These are phyloP conservation scores for Nicotiana benthamiana DNA, from an alignment of 257 asterid genomes.

Conservation along the genomic window DNA sequence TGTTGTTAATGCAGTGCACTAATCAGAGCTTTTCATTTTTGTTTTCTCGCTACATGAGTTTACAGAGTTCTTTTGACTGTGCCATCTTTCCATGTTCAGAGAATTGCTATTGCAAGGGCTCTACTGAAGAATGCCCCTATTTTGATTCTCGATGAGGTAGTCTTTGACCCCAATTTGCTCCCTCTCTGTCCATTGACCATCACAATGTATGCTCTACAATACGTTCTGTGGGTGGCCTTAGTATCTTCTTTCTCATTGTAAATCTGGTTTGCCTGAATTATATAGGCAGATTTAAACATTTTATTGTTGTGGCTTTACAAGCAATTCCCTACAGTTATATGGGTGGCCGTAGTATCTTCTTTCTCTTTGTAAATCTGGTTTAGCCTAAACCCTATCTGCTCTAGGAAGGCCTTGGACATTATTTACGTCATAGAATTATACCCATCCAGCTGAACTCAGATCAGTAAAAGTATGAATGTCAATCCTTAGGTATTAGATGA, in stretches of 20 bases:
- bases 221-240: neutral
- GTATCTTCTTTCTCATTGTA: neutral
- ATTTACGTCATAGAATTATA: neutral
- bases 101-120: constrained; percentile 97
- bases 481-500: neutral
- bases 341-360: neutral
- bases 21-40: neutral
- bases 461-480: neutral
- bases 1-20: neutral
- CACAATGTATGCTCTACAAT: neutral
- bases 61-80: neutral
- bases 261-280: neutral
- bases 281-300: neutral
- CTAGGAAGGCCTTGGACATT: neutral
- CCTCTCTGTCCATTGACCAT: neutral
- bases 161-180: neutral
- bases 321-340: neutral
- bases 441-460: neutral
- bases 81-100: constrained; percentile 35
- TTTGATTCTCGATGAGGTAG: constrained; percentile 93
- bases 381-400: neutral
- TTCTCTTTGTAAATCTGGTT: neutral
- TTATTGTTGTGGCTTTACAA: neutral
- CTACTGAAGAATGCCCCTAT: constrained; percentile 94
- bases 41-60: neutral